Percentiles rank a stretch among this genome's conserved stretches.
These are phyloP conservation scores for Funneliformis geosporum DNA, from an alignment of 192 early-diverging fungal genomes.

Conservation along the genomic window DNA sequence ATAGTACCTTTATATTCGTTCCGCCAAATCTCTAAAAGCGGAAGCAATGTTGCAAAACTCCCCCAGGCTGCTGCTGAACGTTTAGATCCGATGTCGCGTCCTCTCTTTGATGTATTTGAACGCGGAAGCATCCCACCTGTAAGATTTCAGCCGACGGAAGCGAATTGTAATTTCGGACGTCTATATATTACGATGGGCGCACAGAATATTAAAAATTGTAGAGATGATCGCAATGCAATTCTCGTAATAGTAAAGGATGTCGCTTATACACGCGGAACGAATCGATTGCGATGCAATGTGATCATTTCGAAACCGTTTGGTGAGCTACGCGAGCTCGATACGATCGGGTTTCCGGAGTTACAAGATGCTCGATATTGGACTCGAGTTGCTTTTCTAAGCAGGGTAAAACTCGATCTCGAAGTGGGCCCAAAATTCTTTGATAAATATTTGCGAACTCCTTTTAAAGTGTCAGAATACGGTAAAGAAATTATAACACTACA, in stretches of 20 bases:
- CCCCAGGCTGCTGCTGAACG: background rate
- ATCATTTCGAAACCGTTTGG: slow-evolving; percentile 49
- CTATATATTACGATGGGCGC: background rate
- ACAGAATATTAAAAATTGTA: background rate
- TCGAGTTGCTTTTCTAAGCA: slow-evolving; percentile 35
- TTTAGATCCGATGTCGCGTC: background rate
- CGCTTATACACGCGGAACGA: background rate
- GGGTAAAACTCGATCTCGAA: slow-evolving; percentile 32
- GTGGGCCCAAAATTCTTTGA: slow-evolving; percentile 42
- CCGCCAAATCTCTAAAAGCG: background rate
- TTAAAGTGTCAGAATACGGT: slow-evolving; percentile 32
- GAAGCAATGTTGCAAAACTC: background rate
- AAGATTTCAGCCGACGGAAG: background rate
- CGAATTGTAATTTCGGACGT: background rate
- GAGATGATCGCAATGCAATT: slow-evolving; percentile 16
- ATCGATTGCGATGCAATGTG: slow-evolving; percentile 29
- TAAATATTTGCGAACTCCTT: slow-evolving; percentile 39
- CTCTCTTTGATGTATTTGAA: background rate
- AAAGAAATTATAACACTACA: slow-evolving; percentile 33
- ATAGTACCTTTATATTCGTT: background rate
- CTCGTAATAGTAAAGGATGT: slow-evolving; percentile 13
- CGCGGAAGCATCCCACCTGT: background rate
- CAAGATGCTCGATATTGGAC: slow-evolving; percentile 42
- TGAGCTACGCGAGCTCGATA: slow-evolving; percentile 41
- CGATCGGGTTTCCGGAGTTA: slow-evolving; percentile 43